phyloP scores from a whole-genome alignment of 108 stramenopile species.

The Fragilaria radians region DNA sequence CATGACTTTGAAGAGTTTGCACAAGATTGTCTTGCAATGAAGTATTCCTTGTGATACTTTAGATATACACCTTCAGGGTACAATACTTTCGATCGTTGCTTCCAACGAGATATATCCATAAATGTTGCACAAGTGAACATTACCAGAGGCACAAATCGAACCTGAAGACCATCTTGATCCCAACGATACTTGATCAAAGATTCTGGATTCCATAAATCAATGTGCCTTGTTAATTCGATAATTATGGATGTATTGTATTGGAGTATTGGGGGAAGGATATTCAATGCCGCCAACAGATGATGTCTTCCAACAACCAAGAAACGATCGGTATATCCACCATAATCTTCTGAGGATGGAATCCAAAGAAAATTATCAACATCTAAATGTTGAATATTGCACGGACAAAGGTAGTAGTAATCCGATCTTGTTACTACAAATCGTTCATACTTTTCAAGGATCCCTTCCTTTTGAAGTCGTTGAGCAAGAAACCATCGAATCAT shows the following conservation, averaged over 20 bases:
- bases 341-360: conserved; percentile 32
- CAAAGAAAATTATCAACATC: conserved; percentile 16
- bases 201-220: no score
- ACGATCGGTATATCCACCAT: conserved; percentile 33
- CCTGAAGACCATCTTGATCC: conserved; percentile 12
- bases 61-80: no score
- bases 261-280: no score
- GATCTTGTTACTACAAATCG: conserved; percentile 41
- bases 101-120: conserved; percentile 23
- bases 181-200: conserved; percentile 13
- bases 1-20: no score
- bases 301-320: conserved; percentile 9
- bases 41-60: no score
- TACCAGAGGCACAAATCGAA: conserved; percentile 10
- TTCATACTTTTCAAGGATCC: conserved; percentile 19
- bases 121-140: conserved; percentile 33
- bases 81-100: no score
- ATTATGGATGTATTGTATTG: conserved; percentile 15
- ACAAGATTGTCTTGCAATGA: no score
- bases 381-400: conserved; percentile 17
- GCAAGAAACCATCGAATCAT: conserved; percentile 35
- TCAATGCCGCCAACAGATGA: conserved; percentile 20
- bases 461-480: conserved; percentile 7
- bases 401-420: conserved; percentile 42
- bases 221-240: no score